Conservation (phyloP, 202 grass and related monocot genomes). For the Zizania palustris region DNA sequence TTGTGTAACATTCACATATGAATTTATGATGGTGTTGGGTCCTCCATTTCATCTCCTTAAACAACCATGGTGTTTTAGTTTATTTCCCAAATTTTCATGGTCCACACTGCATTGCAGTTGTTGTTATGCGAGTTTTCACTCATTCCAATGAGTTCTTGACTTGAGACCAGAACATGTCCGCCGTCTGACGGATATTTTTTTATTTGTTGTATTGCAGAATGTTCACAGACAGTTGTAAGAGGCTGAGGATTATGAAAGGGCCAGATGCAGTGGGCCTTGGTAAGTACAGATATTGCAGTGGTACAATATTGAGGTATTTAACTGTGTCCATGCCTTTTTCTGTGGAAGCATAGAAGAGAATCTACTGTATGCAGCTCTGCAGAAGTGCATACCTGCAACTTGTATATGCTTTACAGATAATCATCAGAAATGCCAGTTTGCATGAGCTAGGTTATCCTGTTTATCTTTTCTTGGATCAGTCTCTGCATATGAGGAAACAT, state of each 20-base stretch:
- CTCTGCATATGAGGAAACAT: conserved; percentile 11
- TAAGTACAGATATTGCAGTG: conserved; percentile 46
- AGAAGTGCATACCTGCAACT: not conserved
- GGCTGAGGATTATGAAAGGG: conserved; percentile 86
- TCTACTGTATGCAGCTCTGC: conserved; percentile 20
- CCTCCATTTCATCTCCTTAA: not conserved
- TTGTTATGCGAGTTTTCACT: conserved; percentile 11
- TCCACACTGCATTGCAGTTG: not conserved
- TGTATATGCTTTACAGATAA: conserved; percentile 4
- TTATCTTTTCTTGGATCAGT: conserved; percentile 10
- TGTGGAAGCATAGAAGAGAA: conserved; percentile 29
- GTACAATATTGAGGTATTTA: not conserved
- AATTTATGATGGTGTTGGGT: not conserved
- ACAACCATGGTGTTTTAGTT: not conserved
- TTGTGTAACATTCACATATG: not conserved
- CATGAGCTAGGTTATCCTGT: conserved; percentile 15
- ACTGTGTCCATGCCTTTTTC: conserved; percentile 20
- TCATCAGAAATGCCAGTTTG: conserved; percentile 31
- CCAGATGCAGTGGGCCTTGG: conserved; percentile 84
- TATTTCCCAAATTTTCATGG: conserved; percentile 7
- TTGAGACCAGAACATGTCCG: conserved; percentile 14
- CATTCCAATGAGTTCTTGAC: conserved; percentile 25
- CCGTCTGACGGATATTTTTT: conserved; percentile 4
- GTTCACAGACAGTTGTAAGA: conserved; percentile 69
- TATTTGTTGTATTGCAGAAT: conserved; percentile 50